Conservation (phyloP, 75 land plant genomes). For the Sequoia sempervirens region DNA sequence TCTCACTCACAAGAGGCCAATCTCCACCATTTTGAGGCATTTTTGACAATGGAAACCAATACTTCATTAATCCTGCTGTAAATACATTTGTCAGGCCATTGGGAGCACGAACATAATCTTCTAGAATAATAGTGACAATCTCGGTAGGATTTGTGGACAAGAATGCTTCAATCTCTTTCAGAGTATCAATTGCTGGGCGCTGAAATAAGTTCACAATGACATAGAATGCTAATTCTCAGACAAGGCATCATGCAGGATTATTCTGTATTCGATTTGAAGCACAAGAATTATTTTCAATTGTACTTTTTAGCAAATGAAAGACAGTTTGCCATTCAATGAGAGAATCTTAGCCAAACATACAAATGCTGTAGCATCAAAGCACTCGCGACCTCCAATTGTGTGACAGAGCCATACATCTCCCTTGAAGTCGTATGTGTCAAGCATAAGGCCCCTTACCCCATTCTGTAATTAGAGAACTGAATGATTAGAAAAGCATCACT, state of each 20-base stretch:
- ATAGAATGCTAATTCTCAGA: conserved; percentile 1
- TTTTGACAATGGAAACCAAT: conserved; percentile 69
- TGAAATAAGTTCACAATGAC: conserved; percentile 3
- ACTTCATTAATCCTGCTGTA: conserved; percentile 47
- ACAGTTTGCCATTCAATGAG: neutral
- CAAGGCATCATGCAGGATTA: neutral
- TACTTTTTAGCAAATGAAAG: neutral
- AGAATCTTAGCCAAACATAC: conserved; percentile 15
- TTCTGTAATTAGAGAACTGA: conserved; percentile 19
- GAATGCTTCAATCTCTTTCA: conserved; percentile 66
- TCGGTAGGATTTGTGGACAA: conserved; percentile 65
- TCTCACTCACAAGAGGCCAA: conserved; percentile 72
- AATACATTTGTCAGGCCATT: conserved; percentile 65
- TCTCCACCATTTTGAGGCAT: conserved; percentile 80
- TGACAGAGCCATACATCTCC: conserved; percentile 41
- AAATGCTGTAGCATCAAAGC: conserved; percentile 30
- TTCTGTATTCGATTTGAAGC: neutral
- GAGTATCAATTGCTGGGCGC: conserved; percentile 57
- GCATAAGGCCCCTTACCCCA: conserved; percentile 41
- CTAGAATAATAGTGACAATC: conserved; percentile 68
- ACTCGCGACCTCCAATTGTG: conserved; percentile 16
- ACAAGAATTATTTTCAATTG: neutral
- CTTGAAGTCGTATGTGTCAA: conserved; percentile 34
- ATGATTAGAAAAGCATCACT: neutral
- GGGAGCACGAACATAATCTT: conserved; percentile 75